These are phyloP conservation scores for Xylaria sp. DNA, from an alignment of 2,329 filamentous ascomycete species.

Conservation along the genomic window DNA sequence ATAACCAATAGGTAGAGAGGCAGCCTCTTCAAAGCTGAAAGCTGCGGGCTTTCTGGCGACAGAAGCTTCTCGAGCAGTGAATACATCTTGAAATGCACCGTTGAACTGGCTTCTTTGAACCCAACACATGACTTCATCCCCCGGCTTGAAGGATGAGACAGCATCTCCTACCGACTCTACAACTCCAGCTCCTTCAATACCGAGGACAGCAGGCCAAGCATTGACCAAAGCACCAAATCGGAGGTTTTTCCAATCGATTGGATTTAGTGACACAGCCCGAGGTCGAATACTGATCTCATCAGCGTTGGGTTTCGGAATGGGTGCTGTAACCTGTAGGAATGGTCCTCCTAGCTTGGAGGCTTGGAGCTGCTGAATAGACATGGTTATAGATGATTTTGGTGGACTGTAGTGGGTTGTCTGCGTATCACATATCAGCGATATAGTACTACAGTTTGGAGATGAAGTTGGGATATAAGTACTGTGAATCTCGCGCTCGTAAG, in stretches of 20 bases:
- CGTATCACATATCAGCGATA: background rate
- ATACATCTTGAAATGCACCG: constrained; percentile 46
- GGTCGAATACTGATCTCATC: constrained; percentile 49
- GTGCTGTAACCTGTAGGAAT: constrained; percentile 36
- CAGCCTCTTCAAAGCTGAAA: constrained; percentile 48
- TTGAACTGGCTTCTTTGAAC: constrained; percentile 22
- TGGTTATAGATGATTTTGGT: background rate
- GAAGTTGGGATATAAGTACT: background rate
- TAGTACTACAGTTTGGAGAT: background rate
- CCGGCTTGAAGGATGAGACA: constrained; percentile 46
- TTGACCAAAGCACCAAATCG: constrained; percentile 44
- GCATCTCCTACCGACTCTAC: constrained; percentile 49
- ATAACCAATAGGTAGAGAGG: constrained; percentile 41
- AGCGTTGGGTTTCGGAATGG: constrained; percentile 41
- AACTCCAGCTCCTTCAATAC: constrained; percentile 50
- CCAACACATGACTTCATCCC: constrained; percentile 47
- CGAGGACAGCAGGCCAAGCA: constrained; percentile 50
- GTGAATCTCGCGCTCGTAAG: background rate
- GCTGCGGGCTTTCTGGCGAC: constrained; percentile 46
- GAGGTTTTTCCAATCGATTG: constrained; percentile 50
- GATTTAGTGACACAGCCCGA: constrained; percentile 50
- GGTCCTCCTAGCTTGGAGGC: constrained; percentile 28
- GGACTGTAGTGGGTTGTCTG: background rate
- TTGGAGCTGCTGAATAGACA: constrained; percentile 26
- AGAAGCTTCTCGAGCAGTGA: constrained; percentile 11